Evolutionary conservation across 2,329 filamentous ascomycete species (phyloP).

Genomic region (Geosmithia morbida): DNA sequence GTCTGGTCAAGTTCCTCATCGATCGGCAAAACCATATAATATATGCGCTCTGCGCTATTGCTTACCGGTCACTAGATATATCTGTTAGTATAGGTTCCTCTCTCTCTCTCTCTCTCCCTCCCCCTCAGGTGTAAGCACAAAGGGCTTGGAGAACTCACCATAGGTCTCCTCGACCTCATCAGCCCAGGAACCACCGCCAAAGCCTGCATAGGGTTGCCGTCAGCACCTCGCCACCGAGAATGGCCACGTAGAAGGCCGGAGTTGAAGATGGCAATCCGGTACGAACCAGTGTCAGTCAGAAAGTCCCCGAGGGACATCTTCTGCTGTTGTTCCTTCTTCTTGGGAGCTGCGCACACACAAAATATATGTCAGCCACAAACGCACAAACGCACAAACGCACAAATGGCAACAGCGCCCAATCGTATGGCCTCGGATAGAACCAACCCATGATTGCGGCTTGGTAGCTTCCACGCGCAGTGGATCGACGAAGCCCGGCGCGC

Average conservation of each 20-base stretch:
- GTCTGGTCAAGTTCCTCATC: background rate
- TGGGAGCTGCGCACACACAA: constrained; percentile 51
- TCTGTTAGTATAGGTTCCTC: background rate
- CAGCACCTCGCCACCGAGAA: constrained; percentile 66
- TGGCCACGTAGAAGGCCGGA: background rate
- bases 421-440: constrained; percentile 7
- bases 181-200: constrained; percentile 74
- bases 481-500: constrained; percentile 21
- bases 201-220: constrained; percentile 40
- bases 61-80: constrained; percentile 1
- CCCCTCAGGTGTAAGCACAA: background rate
- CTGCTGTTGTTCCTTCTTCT: constrained; percentile 85
- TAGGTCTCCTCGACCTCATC: constrained; percentile 94
- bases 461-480: constrained; percentile 29
- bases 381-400: background rate
- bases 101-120: background rate
- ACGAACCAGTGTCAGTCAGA: constrained; percentile 47
- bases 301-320: constrained; percentile 98
- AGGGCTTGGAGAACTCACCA: constrained; percentile 36
- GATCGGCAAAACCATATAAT: background rate
- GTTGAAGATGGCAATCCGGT: background rate
- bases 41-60: background rate
- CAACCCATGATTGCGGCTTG: constrained; percentile 49
- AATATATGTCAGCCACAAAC: background rate
- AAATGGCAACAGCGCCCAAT: background rate